Evolutionary conservation across 2,329 filamentous ascomycete genomes (phyloP).

Genomic region (Calonectria honghensis): DNA sequence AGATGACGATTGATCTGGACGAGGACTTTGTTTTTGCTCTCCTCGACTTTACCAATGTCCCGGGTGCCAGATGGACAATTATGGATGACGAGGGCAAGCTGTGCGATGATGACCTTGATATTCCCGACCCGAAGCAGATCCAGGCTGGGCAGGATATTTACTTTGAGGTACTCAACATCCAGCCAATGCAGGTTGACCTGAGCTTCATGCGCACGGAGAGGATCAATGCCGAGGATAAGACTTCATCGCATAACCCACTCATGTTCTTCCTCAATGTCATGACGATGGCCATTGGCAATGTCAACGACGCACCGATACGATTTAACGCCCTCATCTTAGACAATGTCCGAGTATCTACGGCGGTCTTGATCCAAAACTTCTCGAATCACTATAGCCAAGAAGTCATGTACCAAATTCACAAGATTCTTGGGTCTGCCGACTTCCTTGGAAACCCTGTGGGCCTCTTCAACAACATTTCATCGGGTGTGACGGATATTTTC

Average conservation of each 20-base stretch:
- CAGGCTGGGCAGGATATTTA: constrained; percentile 95
- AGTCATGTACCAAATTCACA: constrained; percentile 95
- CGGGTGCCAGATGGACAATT: constrained; percentile 85
- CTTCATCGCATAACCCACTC: constrained; percentile 91
- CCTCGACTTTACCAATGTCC: constrained; percentile 94
- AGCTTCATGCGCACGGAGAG: constrained; percentile 98
- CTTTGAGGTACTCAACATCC: constrained; percentile 96
- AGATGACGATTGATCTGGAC: constrained; percentile 98
- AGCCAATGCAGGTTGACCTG: constrained; percentile 97
- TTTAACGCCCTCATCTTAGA: constrained; percentile 96
- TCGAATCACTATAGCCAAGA: constrained; percentile 98
- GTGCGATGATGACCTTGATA: constrained; percentile 91
- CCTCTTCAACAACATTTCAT: constrained; percentile 98
- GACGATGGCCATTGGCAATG: constrained; percentile 99
- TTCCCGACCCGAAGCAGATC: constrained; percentile 91
- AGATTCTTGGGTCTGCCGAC: constrained; percentile 96
- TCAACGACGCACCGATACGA: constrained; percentile 96
- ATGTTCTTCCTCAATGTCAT: constrained; percentile 99
- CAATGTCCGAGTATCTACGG: constrained; percentile 93
- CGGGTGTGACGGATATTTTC: constrained; percentile 97
- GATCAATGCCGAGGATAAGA: constrained; percentile 96
- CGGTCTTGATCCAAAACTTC: constrained; percentile 88
- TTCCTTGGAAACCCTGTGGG: constrained; percentile 98
- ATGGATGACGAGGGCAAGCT: constrained; percentile 86
- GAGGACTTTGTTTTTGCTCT: constrained; percentile 99